phyloP scores from a whole-genome alignment of 768 basidiomycete species.

The Termitomyces sp. region DNA sequence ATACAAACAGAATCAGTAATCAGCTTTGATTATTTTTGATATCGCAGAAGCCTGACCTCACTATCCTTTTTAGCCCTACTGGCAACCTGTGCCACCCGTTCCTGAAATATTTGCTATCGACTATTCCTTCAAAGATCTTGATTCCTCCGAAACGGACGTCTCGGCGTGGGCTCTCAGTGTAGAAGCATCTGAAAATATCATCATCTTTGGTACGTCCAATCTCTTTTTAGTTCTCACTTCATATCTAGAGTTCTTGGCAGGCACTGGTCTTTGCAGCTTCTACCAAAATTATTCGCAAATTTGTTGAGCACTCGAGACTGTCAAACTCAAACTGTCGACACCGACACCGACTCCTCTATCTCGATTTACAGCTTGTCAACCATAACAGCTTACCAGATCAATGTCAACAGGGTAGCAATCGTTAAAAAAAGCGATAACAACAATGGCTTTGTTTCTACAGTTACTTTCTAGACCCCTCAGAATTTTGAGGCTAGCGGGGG shows the following conservation, averaged over 20 bases:
- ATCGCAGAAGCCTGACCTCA: neutral
- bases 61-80: conserved; percentile 50
- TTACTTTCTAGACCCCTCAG: conserved; percentile 36
- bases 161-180: conserved; percentile 56
- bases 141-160: conserved; percentile 28
- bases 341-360: conserved; percentile 42
- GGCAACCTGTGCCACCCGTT: conserved; percentile 51
- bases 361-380: conserved; percentile 56
- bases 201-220: conserved; percentile 15
- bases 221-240: conserved; percentile 17
- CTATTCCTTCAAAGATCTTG: conserved; percentile 47
- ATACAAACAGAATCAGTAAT: conserved; percentile 69
- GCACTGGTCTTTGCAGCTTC: conserved; percentile 55
- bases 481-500: conserved; percentile 34
- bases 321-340: conserved; percentile 48
- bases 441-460: conserved; percentile 53
- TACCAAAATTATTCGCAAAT: conserved; percentile 53
- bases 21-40: neutral
- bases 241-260: neutral
- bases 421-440: conserved; percentile 43
- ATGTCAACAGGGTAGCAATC: conserved; percentile 38
- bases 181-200: conserved; percentile 30
- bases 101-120: conserved; percentile 50
- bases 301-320: conserved; percentile 26
- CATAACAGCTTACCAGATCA: conserved; percentile 48